Percentiles rank a stretch among this genome's conserved stretches.
Conservation (phyloP, 2,329 filamentous ascomycete species). For the Ceratocystis papillata region DNA sequence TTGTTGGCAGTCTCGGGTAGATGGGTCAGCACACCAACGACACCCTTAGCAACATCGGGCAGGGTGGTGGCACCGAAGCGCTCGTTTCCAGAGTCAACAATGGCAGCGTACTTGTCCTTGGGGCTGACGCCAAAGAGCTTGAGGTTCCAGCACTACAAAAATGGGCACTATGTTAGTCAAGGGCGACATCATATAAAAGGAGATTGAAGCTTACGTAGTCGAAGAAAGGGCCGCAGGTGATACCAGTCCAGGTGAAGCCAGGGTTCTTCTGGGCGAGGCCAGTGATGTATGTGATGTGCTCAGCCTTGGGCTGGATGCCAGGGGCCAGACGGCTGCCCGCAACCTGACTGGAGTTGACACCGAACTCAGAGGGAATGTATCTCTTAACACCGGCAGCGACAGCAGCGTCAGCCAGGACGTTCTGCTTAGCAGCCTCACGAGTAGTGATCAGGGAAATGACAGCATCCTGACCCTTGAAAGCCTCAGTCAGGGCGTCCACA, state of each 20-base stretch:
- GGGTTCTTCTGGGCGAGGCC: slow-evolving; percentile 33
- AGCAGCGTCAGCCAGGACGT: slow-evolving; percentile 46
- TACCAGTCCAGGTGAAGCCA: slow-evolving; percentile 40
- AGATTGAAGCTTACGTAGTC: slow-evolving; percentile 31
- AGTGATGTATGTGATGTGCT: slow-evolving; percentile 34
- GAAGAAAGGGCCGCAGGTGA: slow-evolving; percentile 38
- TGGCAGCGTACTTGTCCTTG: slow-evolving; percentile 33
- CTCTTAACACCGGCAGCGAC: slow-evolving; percentile 49
- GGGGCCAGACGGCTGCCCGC: slow-evolving; percentile 31
- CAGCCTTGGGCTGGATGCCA: slow-evolving; percentile 42
- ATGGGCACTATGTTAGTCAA: not conserved
- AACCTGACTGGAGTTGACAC: slow-evolving; percentile 29
- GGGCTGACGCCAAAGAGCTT: slow-evolving; percentile 34
- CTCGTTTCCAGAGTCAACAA: slow-evolving; percentile 43
- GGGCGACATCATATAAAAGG: slow-evolving; percentile 30
- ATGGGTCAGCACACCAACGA: slow-evolving; percentile 40
- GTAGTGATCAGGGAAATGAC: slow-evolving; percentile 35
- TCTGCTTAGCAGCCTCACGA: slow-evolving; percentile 34
- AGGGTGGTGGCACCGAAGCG: slow-evolving; percentile 42
- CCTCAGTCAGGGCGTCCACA: slow-evolving; percentile 38
- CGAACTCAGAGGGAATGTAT: slow-evolving; percentile 52
- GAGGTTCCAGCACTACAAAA: slow-evolving; percentile 35
- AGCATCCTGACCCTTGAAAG: slow-evolving; percentile 47
- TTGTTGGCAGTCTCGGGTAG: slow-evolving; percentile 45
- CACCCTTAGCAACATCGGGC: slow-evolving; percentile 36